Conservation (phyloP, 108 stramenopile species). For the Fistulifera pelliculosa region DNA sequence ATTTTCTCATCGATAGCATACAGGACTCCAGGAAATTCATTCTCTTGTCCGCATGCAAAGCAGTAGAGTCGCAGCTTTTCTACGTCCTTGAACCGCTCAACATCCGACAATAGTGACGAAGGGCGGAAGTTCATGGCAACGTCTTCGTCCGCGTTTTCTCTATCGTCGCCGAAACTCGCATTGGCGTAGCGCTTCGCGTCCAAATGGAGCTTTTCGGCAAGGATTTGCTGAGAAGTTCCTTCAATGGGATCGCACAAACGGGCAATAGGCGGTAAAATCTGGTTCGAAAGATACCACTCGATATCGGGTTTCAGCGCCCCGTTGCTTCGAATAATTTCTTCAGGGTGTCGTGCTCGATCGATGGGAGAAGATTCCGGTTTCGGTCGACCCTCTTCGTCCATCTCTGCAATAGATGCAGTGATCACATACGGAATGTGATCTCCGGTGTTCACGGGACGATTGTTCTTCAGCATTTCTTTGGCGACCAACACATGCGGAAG, state of each 20-base stretch:
- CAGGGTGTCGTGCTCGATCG: constrained; percentile 89
- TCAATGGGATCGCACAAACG: constrained; percentile 99
- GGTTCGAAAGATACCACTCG: constrained; percentile 97
- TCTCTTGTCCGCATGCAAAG: constrained; percentile 33
- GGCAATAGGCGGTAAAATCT: constrained; percentile 93
- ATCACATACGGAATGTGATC: constrained; percentile 99
- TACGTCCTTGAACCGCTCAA: constrained; percentile 75
- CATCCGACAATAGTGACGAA: constrained; percentile 56
- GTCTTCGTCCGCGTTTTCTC: constrained; percentile 51
- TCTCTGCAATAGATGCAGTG: constrained; percentile 38
- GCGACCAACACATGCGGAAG: constrained; percentile 97
- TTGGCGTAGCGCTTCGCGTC: constrained; percentile 59
- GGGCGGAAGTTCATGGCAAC: constrained; percentile 72
- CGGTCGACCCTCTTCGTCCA: constrained; percentile 12
- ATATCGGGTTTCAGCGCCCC: constrained; percentile 80
- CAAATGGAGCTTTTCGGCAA: constrained; percentile 72
- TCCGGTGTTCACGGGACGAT: constrained; percentile 90
- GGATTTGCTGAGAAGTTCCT: constrained; percentile 66
- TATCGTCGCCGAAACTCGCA: constrained; percentile 2
- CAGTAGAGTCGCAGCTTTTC: constrained; percentile 69
- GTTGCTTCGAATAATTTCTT: constrained; percentile 79
- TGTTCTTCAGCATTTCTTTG: constrained; percentile 88
- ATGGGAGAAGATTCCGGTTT: constrained; percentile 29
- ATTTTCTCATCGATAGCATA: constrained; percentile 19
- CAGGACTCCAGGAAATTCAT: constrained; percentile 65